These are phyloP conservation scores for Colletotrichum cereale DNA, from an alignment of 2,329 filamentous ascomycete species.

Conservation along the genomic window DNA sequence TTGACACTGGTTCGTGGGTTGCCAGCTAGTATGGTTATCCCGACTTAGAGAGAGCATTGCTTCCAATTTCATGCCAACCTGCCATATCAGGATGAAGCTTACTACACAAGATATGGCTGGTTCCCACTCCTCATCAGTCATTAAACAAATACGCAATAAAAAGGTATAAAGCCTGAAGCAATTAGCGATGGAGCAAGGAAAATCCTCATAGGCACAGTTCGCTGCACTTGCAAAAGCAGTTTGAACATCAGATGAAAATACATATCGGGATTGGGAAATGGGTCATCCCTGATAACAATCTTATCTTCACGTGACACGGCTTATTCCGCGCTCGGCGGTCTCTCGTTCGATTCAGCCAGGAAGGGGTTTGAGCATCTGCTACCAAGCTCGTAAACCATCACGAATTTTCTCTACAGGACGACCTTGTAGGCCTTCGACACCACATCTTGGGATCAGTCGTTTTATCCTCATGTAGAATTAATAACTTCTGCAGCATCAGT, in stretches of 20 bases:
- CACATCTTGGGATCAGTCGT: not conserved
- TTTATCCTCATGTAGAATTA: constrained; percentile 34
- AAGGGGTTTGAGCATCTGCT: constrained; percentile 35
- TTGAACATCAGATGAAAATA: not conserved
- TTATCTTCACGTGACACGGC: constrained; percentile 38
- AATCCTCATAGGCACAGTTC: not conserved
- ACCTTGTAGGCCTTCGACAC: constrained; percentile 11
- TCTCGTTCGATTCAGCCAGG: constrained; percentile 32
- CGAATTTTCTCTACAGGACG: constrained; percentile 33
- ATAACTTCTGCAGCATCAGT: constrained; percentile 22
- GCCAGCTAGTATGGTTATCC: not conserved
- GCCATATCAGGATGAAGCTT: no score
- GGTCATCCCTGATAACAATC: not conserved
- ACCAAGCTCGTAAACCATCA: constrained; percentile 27
- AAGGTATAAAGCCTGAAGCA: no score
- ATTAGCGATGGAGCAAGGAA: not conserved
- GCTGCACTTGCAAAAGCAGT: not conserved
- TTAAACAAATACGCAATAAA: not conserved
- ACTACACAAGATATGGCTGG: not conserved
- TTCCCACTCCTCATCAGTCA: not conserved
- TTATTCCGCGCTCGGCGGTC: constrained; percentile 16
- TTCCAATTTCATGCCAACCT: not conserved
- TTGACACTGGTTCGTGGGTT: not conserved
- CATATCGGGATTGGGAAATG: not conserved
- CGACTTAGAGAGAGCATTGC: not conserved